Percentiles rank a stretch among this genome's conserved stretches.
These are phyloP conservation scores for Myxozyma mucilagina DNA, from an alignment of 805 yeast genomes.

Conservation along the genomic window DNA sequence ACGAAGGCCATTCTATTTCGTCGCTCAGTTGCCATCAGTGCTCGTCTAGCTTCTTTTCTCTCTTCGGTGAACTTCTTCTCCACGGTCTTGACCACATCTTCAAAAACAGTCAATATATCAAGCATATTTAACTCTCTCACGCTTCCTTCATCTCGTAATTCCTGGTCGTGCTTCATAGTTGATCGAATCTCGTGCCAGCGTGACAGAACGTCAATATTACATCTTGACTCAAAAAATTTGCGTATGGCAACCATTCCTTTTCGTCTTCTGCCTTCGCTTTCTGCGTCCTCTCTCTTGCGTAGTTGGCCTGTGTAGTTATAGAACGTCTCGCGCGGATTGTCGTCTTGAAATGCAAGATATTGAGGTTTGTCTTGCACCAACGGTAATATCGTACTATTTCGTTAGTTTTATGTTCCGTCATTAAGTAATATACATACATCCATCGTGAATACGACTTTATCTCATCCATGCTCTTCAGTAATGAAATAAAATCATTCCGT, in stretches of 20 bases:
- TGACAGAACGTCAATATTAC: constrained; percentile 9
- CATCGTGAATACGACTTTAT: constrained; percentile 33
- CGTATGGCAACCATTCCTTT: constrained; percentile 23
- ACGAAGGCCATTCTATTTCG: constrained; percentile 64
- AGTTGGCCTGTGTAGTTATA: constrained; percentile 13
- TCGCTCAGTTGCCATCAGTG: constrained; percentile 59
- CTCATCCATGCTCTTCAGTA: constrained; percentile 37
- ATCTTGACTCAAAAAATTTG: constrained; percentile 3
- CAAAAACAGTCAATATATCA: constrained; percentile 61
- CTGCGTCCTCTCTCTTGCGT: constrained; percentile 6
- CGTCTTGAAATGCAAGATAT: constrained; percentile 19
- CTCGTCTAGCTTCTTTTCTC: constrained; percentile 37
- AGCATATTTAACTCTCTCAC: constrained; percentile 47
- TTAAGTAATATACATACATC: constrained; percentile 14
- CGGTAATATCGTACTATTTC: constrained; percentile 14
- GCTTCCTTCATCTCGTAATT: constrained; percentile 34
- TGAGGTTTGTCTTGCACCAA: constrained; percentile 8
- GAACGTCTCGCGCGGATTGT: constrained; percentile 17
- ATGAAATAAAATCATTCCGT: constrained; percentile 48
- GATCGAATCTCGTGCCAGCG: constrained; percentile 23
- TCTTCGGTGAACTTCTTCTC: constrained; percentile 38
- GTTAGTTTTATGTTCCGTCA: neutral
- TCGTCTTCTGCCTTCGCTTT: constrained; percentile 36
- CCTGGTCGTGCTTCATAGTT: constrained; percentile 36
- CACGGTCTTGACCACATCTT: constrained; percentile 41